Evolutionary conservation across 2,329 filamentous ascomycete species (phyloP), one percentile per base, ranked within the genome.

Genomic region (Colletotrichum melonis): DNA sequence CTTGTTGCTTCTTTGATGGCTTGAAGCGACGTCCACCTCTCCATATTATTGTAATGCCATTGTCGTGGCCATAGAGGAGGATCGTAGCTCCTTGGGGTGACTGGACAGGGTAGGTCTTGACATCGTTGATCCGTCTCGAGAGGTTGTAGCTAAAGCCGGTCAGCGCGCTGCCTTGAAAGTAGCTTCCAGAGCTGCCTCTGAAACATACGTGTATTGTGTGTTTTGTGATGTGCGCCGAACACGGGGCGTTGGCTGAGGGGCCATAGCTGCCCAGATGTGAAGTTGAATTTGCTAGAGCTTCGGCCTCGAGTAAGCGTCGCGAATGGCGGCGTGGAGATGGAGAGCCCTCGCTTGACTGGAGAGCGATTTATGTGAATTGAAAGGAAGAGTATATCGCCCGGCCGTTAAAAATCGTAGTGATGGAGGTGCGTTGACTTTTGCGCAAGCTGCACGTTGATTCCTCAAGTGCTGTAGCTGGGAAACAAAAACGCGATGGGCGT

Each of bases 71-170:
- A 77, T 92, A 92, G 57, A 93, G 81, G 30, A 92, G 79, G 77
- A 92, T 87, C 2, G 87, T 90, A 7, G 91, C 91, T 46, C 91
- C 91, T 77, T 93, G 91, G 1, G 90, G 86, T 1, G 91, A 91
- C 71, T 86, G 85, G 22, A 91, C 84, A 1, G 91, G 91, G 77
- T 92, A 92, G 4, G 87, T 87, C 76, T 91, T 89, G 63, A 91
- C 85, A 77, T 90, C 85, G 79, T 92, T 85, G 60, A 91, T 84
- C 72, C 90, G 89, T 73, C 88, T 86, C 55, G 86, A 83, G 38
- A 92, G 81, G 70, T 91, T 88, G 76, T 92, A 92, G 72, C 91
- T 92, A n/a, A 24, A 32, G 30, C 7, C 68, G 76, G 72, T 66
- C 49, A 52, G 52, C 12, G 16, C 12, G 28, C 5, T 32, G 3